Conservation (phyloP, 2,329 filamentous ascomycete genomes). For the Graphium sp. region DNA sequence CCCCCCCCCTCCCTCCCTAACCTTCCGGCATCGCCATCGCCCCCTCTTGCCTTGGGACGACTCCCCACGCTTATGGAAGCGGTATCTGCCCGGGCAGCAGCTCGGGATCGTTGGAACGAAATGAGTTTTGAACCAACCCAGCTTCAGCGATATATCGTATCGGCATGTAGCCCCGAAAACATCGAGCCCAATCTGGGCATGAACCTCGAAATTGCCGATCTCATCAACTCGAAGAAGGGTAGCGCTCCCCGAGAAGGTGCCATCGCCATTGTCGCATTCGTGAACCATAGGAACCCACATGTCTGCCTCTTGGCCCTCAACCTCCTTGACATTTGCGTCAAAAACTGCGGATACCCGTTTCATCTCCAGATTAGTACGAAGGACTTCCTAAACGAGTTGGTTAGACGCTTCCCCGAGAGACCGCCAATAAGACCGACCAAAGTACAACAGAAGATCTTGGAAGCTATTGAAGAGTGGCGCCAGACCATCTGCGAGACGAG, state of each 20-base stretch:
- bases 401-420: conserved; percentile 85
- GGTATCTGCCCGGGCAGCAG: conserved; percentile 84
- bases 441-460: conserved; percentile 83
- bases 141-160: conserved; percentile 88
- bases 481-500: conserved; percentile 97
- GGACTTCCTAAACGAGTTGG: conserved; percentile 96
- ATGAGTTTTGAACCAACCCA: conserved; percentile 67
- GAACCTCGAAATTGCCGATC: conserved; percentile 88
- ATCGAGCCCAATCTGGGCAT: conserved; percentile 95
- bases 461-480: conserved; percentile 96
- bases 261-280: conserved; percentile 77
- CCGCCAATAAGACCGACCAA: conserved; percentile 73
- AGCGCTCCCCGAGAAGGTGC: conserved; percentile 89
- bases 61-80: conserved; percentile 71
- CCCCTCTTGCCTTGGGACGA: neutral
- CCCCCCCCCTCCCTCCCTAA: neutral
- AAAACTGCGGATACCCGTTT: conserved; percentile 98
- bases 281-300: conserved; percentile 95
- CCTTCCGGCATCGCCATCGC: conserved; percentile 2
- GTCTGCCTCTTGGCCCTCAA: conserved; percentile 79
- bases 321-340: conserved; percentile 96
- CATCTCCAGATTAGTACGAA: conserved; percentile 98
- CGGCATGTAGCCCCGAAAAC: conserved; percentile 92
- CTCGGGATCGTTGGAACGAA: conserved; percentile 82
- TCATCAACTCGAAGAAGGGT: conserved; percentile 96